Base-by-base conservation (phyloP, 2,329 filamentous ascomycete genomes). In the Aspergillus aculeatinus region DNA sequence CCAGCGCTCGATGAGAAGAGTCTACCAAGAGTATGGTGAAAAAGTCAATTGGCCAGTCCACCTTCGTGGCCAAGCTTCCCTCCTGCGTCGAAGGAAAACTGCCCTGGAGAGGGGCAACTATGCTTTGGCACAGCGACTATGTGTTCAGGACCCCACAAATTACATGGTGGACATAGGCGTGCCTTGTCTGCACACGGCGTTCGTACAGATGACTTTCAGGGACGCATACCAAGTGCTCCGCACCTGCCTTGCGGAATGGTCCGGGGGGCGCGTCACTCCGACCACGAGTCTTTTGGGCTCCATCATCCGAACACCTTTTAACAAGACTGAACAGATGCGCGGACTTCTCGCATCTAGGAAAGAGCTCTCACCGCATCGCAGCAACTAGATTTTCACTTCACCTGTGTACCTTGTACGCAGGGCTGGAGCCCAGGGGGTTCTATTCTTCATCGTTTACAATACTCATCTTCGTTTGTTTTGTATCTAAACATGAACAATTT, bases 71-170 rank as follows among this genome's bases (percentile, higher is more conserved):
- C 78, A 80, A 58, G 74, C 74, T 50, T 70, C 72, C 16, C 76
- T 80, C 25, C 70, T 74, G 12, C 72, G 68, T 35, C 64, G 68
- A 23, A 75, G 75, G 60, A 62, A 66, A 60, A 67, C 65, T 44
- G 65, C 77, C 70, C 63, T 74, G 64, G 12, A 74, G 5, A 70
- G 63, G 48, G 61, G 68, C n/a, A 76, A 76, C 49, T 16, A 50
- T 0, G 56, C 59, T 19, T 60, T 61, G 16, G 67, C 69, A 4
- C 65, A 77, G 57, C 72, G 83, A 53, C 75, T 87, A 53, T 83
- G 77, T 60, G 74, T 88, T 14, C 84, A 86, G 70, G 85, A 88
- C 65, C 86, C 86, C 0, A 82, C 83, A 7, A 80, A 87, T 66
- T 77, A 79, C 21, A 77, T 77, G 66, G 86, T 86, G 68, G 83